Evolutionary conservation across 495 filamentous ascomycete genomes (phyloP), one percentile per base, ranked within the genome.

Genomic region (Pyronema omphalodes): DNA sequence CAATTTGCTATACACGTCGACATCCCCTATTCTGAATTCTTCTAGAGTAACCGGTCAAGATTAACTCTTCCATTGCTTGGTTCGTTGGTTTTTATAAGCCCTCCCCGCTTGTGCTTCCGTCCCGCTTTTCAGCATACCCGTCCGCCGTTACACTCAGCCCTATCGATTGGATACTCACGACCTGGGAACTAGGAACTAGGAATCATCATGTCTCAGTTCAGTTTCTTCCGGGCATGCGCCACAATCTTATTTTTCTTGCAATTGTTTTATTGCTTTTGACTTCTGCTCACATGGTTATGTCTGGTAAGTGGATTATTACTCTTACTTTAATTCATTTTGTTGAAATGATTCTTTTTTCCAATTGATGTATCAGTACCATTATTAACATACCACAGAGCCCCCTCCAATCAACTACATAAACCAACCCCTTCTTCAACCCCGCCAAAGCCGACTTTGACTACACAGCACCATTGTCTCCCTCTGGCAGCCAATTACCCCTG

Each of bases 401-500:
- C 62, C 62, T 23, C 62, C 62, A 53, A 65, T 65, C 45, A 65
- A 65, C 50, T 65, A 65, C 41, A 56, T n/a, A 52, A 37, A 55
- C 43, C 39, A 65, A 65, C 43, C 62, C 62, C 1, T 48, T 57
- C 17, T 65, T 61, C 55, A 33, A 43, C 14, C 43, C 18, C 15
- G 47, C 62, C 14, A 65, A 62, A 43, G 62, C 45, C 15, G 74
- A 77, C 59, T 76, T 74, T 52, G 74, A 74, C 6, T 76, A 76
- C 59, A 75, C 70, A 37, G 73, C 71, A 53, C 74, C 74, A 8
- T 57, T 77, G 35, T 65, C 67, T 7, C 52, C 67, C 0, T 67
- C 66, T 7, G 74, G 74, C 7, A 67, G 67, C 6, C n/a, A 71
- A 77, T 56, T 77, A 67, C 54, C 74, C 74, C 23, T 77, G 74